These are phyloP conservation scores for Monosporascus sp. DNA, from an alignment of 2,329 filamentous ascomycete species.

Conservation along the genomic window DNA sequence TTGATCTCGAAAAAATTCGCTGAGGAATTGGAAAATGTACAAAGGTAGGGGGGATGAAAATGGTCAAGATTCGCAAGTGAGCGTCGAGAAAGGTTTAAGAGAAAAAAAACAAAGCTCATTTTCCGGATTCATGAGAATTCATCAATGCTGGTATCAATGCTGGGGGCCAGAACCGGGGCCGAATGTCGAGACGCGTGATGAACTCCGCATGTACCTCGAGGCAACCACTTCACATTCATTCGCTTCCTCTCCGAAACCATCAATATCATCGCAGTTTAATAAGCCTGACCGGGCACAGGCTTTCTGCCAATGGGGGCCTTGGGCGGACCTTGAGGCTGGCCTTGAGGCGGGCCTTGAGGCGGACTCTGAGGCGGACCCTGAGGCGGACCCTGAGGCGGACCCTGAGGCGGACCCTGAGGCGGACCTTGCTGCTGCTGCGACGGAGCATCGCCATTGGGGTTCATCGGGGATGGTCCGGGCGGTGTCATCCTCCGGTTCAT, in stretches of 20 bases:
- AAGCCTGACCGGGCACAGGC: constrained; percentile 52
- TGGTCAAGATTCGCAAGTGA: constrained; percentile 23
- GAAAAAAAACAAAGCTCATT: constrained; percentile 10
- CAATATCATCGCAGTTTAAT: constrained; percentile 22
- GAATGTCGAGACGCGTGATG: constrained; percentile 3
- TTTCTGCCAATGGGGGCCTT: constrained; percentile 40
- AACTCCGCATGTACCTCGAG: neutral
- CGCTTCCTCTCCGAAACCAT: neutral
- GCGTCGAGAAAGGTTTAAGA: constrained; percentile 27
- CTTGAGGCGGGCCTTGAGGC: constrained; percentile 35
- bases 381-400: constrained; percentile 27
- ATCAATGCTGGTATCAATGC: constrained; percentile 16
- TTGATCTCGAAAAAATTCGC: neutral
- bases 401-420: constrained; percentile 34
- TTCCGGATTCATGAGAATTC: constrained; percentile 24
- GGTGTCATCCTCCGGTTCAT: constrained; percentile 37
- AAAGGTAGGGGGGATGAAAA: constrained; percentile 4
- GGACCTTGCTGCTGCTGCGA: constrained; percentile 27
- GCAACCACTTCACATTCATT: neutral
- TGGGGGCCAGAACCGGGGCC: constrained; percentile 2
- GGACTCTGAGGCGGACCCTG: constrained; percentile 37
- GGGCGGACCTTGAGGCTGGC: constrained; percentile 17
- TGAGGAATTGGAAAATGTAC: neutral
- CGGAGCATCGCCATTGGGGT: constrained; percentile 27
- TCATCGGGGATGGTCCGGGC: constrained; percentile 43